phyloP scores from a whole-genome alignment of 164 flowering plant species.

The Sextonia rubra region DNA sequence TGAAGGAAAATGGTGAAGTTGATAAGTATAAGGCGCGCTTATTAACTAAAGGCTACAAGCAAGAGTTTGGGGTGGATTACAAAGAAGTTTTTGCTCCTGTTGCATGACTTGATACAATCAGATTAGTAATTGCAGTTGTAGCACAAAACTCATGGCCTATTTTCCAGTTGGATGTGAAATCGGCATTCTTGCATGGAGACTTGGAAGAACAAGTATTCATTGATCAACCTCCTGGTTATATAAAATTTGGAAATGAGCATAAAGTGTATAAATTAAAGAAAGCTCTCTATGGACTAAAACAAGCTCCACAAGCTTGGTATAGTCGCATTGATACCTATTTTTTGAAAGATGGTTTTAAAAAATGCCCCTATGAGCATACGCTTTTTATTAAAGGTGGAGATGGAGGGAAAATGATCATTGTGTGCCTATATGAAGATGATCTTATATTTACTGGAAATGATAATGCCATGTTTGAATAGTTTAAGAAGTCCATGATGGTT shows the following conservation, averaged over 20 bases:
- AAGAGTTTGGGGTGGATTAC: conserved; percentile 4
- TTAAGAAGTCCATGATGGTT: conserved; percentile 5
- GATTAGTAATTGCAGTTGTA: conserved; percentile 12
- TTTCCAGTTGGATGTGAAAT: conserved; percentile 12
- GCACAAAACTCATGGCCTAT: conserved; percentile 7
- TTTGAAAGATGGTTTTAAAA: background rate
- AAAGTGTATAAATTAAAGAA: conserved; percentile 14
- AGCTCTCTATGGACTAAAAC: conserved; percentile 12
- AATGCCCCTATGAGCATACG: conserved; percentile 6
- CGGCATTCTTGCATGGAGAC: conserved; percentile 18
- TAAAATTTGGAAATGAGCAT: conserved; percentile 8
- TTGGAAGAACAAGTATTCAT: conserved; percentile 15
- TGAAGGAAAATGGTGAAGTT: conserved; percentile 1
- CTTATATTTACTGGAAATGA: conserved; percentile 10
- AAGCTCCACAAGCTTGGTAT: conserved; percentile 14
- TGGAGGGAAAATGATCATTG: background rate
- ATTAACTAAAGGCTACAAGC: conserved; percentile 8
- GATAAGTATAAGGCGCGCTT: conserved; percentile 6
- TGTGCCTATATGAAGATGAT: conserved; percentile 7
- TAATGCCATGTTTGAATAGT: background rate
- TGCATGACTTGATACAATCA: conserved; percentile 13
- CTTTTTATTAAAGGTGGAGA: background rate
- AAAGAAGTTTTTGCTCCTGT: conserved; percentile 9
- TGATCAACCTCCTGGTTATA: conserved; percentile 13
- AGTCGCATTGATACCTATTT: conserved; percentile 10